Evolutionary conservation across 106 monocot species (phyloP).

Genomic region (Dendrobium officinale): DNA sequence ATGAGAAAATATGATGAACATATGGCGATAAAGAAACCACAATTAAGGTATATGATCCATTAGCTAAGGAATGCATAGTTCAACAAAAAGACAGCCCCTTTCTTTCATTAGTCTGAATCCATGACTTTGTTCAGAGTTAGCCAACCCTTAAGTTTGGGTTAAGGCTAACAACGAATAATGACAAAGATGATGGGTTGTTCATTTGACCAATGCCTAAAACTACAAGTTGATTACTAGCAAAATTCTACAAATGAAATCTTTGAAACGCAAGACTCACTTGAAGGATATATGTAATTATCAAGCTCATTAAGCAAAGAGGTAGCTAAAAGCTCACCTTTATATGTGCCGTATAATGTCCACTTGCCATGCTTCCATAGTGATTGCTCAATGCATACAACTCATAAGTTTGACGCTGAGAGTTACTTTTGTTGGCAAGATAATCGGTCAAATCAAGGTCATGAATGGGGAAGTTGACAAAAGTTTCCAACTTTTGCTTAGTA

Average conservation of each 20-base stretch:
- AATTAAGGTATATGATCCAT: no score
- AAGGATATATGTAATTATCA: neutral
- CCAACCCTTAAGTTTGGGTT: neutral
- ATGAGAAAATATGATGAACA: no score
- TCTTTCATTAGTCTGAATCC: no score
- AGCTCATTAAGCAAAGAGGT: constrained; percentile 4
- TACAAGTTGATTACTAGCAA: neutral
- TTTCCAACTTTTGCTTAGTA: constrained; percentile 92
- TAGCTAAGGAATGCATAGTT: no score
- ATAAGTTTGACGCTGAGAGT: constrained; percentile 62
- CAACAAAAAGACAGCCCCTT: no score
- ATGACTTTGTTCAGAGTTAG: neutral
- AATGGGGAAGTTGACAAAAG: constrained; percentile 93
- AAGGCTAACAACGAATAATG: neutral
- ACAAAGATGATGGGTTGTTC: neutral
- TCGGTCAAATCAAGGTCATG: constrained; percentile 87
- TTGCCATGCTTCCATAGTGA: constrained; percentile 97
- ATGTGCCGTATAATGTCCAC: constrained; percentile 96
- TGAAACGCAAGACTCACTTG: no score
- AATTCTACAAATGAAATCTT: neutral
- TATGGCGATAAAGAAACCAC: no score
- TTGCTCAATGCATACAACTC: constrained; percentile 94
- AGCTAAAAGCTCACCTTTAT: constrained; percentile 58
- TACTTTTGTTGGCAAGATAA: constrained; percentile 81
- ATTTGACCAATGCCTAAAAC: neutral